These are phyloP conservation scores for Beauveria sp. DNA, from an alignment of 2,329 filamentous ascomycete genomes.

Conservation along the genomic window DNA sequence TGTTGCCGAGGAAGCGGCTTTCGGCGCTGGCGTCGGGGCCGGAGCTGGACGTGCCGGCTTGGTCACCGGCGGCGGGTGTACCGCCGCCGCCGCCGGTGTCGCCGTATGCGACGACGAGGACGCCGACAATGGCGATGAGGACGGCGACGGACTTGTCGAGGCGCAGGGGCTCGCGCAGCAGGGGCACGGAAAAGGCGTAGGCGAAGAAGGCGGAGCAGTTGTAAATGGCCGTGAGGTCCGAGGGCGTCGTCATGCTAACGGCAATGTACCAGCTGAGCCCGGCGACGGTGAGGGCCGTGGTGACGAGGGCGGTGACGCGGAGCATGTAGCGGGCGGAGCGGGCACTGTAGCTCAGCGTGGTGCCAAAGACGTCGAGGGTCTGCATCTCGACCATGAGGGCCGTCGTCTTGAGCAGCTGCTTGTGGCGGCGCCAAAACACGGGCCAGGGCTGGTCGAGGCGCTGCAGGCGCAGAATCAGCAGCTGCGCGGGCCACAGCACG, in stretches of 20 bases:
- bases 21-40: slow-evolving; percentile 36
- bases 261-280: slow-evolving; percentile 94
- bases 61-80: slow-evolving; percentile 35
- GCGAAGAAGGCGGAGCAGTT: slow-evolving; percentile 99
- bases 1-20: slow-evolving; percentile 72
- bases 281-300: slow-evolving; percentile 78
- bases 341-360: slow-evolving; percentile 26
- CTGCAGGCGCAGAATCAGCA: slow-evolving; percentile 71
- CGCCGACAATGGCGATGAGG: slow-evolving; percentile 76
- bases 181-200: slow-evolving; percentile 89
- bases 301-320: slow-evolving; percentile 72
- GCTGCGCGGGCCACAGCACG: slow-evolving; percentile 78
- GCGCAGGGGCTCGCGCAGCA: slow-evolving; percentile 78
- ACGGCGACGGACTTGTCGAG: slow-evolving; percentile 83
- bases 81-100: slow-evolving; percentile 46
- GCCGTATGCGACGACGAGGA: slow-evolving; percentile 92
- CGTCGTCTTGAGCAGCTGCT: slow-evolving; percentile 43
- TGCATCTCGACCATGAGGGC: slow-evolving; percentile 79
- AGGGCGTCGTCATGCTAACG: slow-evolving; percentile 85
- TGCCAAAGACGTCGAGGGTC: slow-evolving; percentile 57
- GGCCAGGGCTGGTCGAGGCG: slow-evolving; percentile 73
- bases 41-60: slow-evolving; percentile 25
- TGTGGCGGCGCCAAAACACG: slow-evolving; percentile 69
- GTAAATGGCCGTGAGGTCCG: slow-evolving; percentile 95
- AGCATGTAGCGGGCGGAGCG: slow-evolving; percentile 61